These are phyloP conservation scores for Carex arenaria DNA, from an alignment of 202 grass and related monocot species.

Conservation along the genomic window DNA sequence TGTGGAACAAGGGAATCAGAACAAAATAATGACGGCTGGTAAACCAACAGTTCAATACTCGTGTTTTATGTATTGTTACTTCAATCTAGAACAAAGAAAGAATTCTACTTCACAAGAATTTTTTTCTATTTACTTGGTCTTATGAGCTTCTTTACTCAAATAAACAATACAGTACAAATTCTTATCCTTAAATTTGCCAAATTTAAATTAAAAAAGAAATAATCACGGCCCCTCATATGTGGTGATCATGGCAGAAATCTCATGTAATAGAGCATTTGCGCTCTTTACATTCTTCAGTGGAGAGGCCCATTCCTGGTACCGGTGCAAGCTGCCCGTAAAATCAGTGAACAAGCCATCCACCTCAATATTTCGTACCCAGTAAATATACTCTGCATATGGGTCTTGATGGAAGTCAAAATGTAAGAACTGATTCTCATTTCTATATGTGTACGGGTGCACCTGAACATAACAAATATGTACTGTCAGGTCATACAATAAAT, in stretches of 20 bases:
- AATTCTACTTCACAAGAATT: too few species aligned
- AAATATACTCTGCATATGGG: conserved; percentile 66
- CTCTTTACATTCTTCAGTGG: conserved; percentile 39
- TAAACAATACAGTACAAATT: background rate
- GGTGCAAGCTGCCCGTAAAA: conserved; percentile 66
- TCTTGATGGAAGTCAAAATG: conserved; percentile 91
- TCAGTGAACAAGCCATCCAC: conserved; percentile 94
- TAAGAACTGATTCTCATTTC: conserved; percentile 83
- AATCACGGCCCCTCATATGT: conserved; percentile 45
- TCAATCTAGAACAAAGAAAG: too few species aligned
- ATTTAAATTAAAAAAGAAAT: background rate
- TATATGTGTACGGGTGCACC: conserved; percentile 92
- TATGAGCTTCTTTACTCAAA: too few species aligned
- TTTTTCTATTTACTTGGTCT: too few species aligned
- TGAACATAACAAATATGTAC: conserved; percentile 27
- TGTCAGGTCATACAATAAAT: background rate
- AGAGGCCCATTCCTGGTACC: conserved; percentile 54
- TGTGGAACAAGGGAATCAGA: too few species aligned
- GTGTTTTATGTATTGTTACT: too few species aligned
- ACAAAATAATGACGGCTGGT: conserved; percentile 16
- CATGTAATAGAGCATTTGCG: conserved; percentile 43
- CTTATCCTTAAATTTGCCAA: background rate
- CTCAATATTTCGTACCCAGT: conserved; percentile 70
- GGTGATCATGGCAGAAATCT: conserved; percentile 71
- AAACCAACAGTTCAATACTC: too few species aligned